Conservation (phyloP, 352 stramenopile genomes). For the Phytophthora ramorum region DNA sequence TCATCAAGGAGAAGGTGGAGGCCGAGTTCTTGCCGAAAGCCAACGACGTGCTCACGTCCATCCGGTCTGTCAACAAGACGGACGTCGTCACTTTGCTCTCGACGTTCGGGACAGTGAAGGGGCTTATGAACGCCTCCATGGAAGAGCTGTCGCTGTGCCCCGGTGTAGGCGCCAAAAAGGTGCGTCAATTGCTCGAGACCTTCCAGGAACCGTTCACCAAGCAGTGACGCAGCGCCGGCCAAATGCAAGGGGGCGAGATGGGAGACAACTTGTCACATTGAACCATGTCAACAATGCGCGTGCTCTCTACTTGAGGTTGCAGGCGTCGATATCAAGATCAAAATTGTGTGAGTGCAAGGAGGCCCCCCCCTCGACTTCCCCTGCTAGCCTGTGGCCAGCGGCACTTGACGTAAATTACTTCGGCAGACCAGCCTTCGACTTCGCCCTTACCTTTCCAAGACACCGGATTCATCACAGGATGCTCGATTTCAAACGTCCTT, state of each 20-base stretch:
- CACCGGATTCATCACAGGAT: slow-evolving; percentile 5
- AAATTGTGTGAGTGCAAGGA: slow-evolving; percentile 14
- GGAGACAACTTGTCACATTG: slow-evolving; percentile 12
- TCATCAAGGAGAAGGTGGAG: slow-evolving; percentile 95
- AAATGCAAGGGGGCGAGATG: slow-evolving; percentile 1
- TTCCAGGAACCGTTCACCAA: slow-evolving; percentile 94
- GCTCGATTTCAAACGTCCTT: slow-evolving; percentile 41
- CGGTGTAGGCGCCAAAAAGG: slow-evolving; percentile 96
- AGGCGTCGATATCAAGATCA: slow-evolving; percentile 19
- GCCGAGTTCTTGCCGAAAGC: slow-evolving; percentile 91
- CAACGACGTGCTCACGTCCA: slow-evolving; percentile 90
- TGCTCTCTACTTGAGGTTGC: slow-evolving; percentile 3
- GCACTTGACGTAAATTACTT: slow-evolving; percentile 28
- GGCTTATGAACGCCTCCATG: slow-evolving; percentile 90
- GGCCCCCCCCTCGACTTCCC: background rate
- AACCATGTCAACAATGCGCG: slow-evolving; percentile 35
- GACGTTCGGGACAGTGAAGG: slow-evolving; percentile 91
- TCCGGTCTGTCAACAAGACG: slow-evolving; percentile 96
- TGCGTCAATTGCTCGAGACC: slow-evolving; percentile 92
- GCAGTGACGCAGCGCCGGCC: slow-evolving; percentile 30
- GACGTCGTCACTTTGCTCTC: slow-evolving; percentile 93
- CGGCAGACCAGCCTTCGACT: background rate
- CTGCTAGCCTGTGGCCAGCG: slow-evolving; percentile 8
- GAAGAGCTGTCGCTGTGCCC: slow-evolving; percentile 95
- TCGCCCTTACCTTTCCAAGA: slow-evolving; percentile 3